phyloP scores from a whole-genome alignment of 2,329 filamentous ascomycete species.

The Coccinonectria pachysandricola region DNA sequence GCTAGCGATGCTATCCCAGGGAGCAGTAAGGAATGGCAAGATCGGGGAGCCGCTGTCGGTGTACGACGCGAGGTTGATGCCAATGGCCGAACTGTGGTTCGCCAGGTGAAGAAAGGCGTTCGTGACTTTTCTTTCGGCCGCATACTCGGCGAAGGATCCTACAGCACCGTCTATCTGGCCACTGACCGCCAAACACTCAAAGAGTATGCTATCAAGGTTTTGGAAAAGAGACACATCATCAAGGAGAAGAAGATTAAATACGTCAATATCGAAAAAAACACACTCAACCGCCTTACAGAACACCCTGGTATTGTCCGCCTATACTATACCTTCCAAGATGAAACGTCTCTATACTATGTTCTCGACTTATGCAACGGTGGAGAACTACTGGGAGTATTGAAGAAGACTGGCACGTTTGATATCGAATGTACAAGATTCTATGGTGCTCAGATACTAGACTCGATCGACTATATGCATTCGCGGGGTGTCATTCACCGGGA shows the following conservation, averaged over 20 bases:
- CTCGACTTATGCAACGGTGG: slow-evolving; percentile 87
- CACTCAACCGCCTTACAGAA: slow-evolving; percentile 87
- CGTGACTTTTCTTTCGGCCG: slow-evolving; percentile 92
- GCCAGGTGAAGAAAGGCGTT: slow-evolving; percentile 90
- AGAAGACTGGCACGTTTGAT: slow-evolving; percentile 90
- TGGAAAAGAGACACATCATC: slow-evolving; percentile 98
- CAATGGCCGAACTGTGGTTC: slow-evolving; percentile 69
- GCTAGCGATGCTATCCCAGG: slow-evolving; percentile 33
- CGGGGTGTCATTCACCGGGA: slow-evolving; percentile 94
- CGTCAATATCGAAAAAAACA: slow-evolving; percentile 99
- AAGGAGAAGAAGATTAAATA: slow-evolving; percentile 99
- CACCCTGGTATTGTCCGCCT: slow-evolving; percentile 93
- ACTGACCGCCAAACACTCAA: slow-evolving; percentile 90
- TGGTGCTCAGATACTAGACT: slow-evolving; percentile 87
- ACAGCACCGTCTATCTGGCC: slow-evolving; percentile 89
- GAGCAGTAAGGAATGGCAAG: slow-evolving; percentile 90
- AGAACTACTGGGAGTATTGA: slow-evolving; percentile 83
- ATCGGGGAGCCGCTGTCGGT: slow-evolving; percentile 80
- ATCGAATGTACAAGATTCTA: slow-evolving; percentile 92
- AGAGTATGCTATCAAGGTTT: slow-evolving; percentile 95
- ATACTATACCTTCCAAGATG: slow-evolving; percentile 98
- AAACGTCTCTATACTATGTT: slow-evolving; percentile 92
- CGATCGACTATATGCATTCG: slow-evolving; percentile 96
- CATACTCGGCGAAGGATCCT: slow-evolving; percentile 88
- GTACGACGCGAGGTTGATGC: slow-evolving; percentile 76